Conservation (phyloP, 441 rosid species). For the Pelargonium citronellum region DNA sequence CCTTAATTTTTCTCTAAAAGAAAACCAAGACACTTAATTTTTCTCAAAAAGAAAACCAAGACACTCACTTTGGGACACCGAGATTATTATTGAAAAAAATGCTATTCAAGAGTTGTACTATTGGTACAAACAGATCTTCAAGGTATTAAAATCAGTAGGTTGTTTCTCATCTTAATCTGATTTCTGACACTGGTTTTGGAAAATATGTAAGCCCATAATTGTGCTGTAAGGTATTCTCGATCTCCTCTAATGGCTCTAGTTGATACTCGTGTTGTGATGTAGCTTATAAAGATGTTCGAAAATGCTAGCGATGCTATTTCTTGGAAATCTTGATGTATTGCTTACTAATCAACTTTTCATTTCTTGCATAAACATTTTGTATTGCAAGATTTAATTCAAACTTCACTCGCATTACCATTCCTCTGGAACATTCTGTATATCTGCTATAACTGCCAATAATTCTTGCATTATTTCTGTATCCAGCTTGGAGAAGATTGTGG, state of each 20-base stretch:
- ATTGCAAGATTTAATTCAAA: background rate
- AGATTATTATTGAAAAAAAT: background rate
- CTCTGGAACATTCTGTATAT: background rate
- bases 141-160: background rate
- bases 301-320: background rate
- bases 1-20: too few relatives aligned
- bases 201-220: background rate
- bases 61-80: too few relatives aligned
- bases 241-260: background rate
- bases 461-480: background rate
- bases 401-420: background rate
- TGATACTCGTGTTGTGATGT: background rate
- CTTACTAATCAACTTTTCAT: background rate
- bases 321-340: background rate
- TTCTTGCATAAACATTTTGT: background rate
- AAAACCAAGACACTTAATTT: too few relatives aligned
- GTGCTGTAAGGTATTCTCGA: background rate
- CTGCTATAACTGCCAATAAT: background rate
- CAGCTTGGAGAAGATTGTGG: conserved; percentile 66
- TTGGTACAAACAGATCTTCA: background rate
- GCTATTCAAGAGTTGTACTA: background rate
- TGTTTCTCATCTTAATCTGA: background rate
- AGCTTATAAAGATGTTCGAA: background rate
- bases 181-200: background rate
- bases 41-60: too few relatives aligned